Evolutionary conservation across 1,284 basidiomycete species (phyloP), one percentile per base, ranked within the genome.

Genomic region (Cutaneotrichosporon arboriforme): DNA sequence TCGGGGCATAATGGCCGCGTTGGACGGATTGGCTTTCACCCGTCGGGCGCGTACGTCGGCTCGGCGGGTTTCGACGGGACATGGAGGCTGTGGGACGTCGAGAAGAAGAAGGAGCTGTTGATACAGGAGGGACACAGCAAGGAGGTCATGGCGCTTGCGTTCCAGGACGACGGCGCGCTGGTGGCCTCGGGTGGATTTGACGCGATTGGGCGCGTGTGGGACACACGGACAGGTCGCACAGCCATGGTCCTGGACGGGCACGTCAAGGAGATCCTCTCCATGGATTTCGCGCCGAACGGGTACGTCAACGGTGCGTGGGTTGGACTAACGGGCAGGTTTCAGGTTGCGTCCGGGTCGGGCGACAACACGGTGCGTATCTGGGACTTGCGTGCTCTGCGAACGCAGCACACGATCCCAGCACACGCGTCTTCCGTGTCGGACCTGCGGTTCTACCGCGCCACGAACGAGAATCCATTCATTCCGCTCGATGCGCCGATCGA

Each of bases 191-290:
- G 92, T 36, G 96, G 96, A 12, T 81, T 98, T 23, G 96, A 99
- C 68, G 92, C 92, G 0, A 91, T 98, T 63, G 96, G 91, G 1
- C 85, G 96, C 22, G 87, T 97, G 1, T 99, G 96, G 96, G 96
- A 99, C 74, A 68, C 93, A 23, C 82, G 96, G 43, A 96, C 93
- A 7, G 96, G 96, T 0, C 80, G 90, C 65, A 96, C 94, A 1
- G 91, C 92, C 0, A 97, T 98, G 93, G 90, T 98, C 2, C 82
- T 99, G 17, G 94, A 97, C 63, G 96, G 96, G 0, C 96, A 99
- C 64, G 89, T 93, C 3, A 86, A 94, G 73, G 87, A 91, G 58
- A 93, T 99, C 57, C 87, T 92, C 54, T 79, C 88, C 1, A 87
- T 97, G 65, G 86, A 85, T 55, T 98, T 97, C 74, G 91, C 91